Conservation (phyloP, 75 land plant species). For the Sequoiadendron giganteum region DNA sequence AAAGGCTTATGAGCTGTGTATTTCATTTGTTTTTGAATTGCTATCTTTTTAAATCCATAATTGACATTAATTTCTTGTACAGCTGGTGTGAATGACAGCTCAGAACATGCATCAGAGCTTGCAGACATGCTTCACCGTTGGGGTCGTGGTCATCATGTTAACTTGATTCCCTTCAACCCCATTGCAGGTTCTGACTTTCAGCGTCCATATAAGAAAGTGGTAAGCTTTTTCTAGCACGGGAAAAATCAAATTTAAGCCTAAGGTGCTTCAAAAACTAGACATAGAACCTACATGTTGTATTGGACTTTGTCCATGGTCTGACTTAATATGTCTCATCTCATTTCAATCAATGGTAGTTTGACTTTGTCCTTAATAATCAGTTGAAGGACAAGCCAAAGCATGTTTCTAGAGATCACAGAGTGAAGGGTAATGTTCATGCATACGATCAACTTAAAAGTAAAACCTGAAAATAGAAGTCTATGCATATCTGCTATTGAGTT, state of each 20-base stretch:
- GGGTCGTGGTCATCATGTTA: slow-evolving; percentile 84
- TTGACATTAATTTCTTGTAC: slow-evolving; percentile 12
- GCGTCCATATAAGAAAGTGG: slow-evolving; percentile 77
- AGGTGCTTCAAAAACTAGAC: not conserved
- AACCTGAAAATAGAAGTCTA: not conserved
- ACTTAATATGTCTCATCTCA: not conserved
- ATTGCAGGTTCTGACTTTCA: slow-evolving; percentile 85
- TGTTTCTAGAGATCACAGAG: not conserved
- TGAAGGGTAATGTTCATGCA: not conserved
- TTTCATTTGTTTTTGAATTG: not conserved
- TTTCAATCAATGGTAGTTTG: not conserved
- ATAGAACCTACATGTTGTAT: not conserved
- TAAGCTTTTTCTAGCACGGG: slow-evolving; percentile 28
- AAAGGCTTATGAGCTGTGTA: not conserved
- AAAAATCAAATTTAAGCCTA: not conserved
- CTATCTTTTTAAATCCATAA: not conserved
- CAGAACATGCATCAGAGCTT: slow-evolving; percentile 82
- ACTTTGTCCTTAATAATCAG: not conserved
- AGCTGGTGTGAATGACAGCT: slow-evolving; percentile 91
- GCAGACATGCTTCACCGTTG: slow-evolving; percentile 80
- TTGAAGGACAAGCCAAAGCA: not conserved
- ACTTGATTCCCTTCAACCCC: slow-evolving; percentile 92
- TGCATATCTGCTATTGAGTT: not conserved
- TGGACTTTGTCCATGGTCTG: not conserved
- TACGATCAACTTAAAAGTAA: not conserved